Conservation (phyloP, 177 flowering plant genomes). For the Vitis hybrid region DNA sequence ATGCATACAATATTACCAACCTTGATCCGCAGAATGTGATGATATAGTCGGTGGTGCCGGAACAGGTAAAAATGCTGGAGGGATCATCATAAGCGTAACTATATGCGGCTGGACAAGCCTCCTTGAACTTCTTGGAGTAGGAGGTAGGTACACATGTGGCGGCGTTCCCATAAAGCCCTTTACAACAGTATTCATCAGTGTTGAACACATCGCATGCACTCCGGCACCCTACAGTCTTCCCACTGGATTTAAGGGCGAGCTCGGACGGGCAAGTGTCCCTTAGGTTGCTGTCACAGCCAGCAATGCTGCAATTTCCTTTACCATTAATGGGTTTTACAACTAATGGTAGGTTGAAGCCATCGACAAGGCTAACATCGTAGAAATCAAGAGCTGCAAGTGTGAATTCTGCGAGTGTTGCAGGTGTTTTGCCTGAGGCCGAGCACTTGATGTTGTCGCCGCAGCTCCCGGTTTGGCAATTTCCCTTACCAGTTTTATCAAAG, state of each 20-base stretch:
- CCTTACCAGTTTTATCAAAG: conserved; percentile 68
- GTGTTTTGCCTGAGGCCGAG: conserved; percentile 59
- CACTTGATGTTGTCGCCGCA: conserved; percentile 73
- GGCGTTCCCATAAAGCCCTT: conserved; percentile 63
- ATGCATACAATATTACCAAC: conserved; percentile 28
- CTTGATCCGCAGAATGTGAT: conserved; percentile 73
- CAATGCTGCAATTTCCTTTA: conserved; percentile 62
- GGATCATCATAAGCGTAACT: conserved; percentile 97
- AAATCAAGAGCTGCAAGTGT: conserved; percentile 62
- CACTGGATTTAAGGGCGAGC: conserved; percentile 46
- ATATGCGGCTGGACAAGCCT: conserved; percentile 78
- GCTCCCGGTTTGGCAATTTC: conserved; percentile 68
- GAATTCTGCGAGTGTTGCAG: conserved; percentile 85
- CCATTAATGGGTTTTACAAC: conserved; percentile 61
- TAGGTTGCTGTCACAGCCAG: conserved; percentile 74
- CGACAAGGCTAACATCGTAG: conserved; percentile 96
- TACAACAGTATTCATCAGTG: conserved; percentile 83
- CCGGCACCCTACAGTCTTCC: conserved; percentile 59
- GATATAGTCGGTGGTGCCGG: conserved; percentile 65
- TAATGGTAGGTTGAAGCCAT: conserved; percentile 83
- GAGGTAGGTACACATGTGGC: conserved; percentile 57
- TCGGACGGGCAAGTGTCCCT: conserved; percentile 68
- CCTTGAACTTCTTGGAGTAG: conserved; percentile 78
- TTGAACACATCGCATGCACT: conserved; percentile 91
- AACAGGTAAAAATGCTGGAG: conserved; percentile 76